Conservation (phyloP, 2,329 filamentous ascomycete species). For the Simplicillium aogashimaense region DNA sequence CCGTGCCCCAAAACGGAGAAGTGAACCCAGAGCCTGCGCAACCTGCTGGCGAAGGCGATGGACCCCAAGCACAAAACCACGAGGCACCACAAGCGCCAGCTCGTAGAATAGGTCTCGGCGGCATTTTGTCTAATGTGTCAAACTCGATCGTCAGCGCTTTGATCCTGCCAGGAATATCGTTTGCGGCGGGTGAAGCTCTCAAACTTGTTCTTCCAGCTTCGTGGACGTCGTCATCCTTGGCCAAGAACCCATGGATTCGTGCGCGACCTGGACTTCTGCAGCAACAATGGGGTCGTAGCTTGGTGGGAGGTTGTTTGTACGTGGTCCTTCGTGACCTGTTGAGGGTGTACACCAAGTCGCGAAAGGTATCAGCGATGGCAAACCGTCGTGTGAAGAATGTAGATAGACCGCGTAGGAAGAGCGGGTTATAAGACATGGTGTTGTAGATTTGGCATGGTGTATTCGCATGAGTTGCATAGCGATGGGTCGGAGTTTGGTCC, state of each 20-base stretch:
- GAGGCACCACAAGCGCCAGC: constrained; percentile 24
- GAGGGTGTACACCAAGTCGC: constrained; percentile 53
- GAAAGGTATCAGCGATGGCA: constrained; percentile 45
- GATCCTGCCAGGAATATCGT: constrained; percentile 73
- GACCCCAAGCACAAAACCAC: constrained; percentile 11
- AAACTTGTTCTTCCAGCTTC: constrained; percentile 55
- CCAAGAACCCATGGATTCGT: constrained; percentile 13
- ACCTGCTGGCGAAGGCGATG: constrained; percentile 8
- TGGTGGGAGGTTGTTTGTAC: constrained; percentile 82
- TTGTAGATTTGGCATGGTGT: too few relatives aligned
- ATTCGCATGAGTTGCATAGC: too few relatives aligned
- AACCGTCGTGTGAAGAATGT: constrained; percentile 45
- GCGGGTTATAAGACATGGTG: constrained; percentile 6
- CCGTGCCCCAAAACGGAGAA: constrained; percentile 3
- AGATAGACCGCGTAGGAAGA: constrained; percentile 32
- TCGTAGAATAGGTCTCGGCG: constrained; percentile 21
- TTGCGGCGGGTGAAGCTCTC: constrained; percentile 66
- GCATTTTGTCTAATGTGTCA: constrained; percentile 30
- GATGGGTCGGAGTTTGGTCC: too few relatives aligned
- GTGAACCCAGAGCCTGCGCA: not conserved
- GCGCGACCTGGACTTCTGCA: constrained; percentile 59
- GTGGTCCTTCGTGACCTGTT: constrained; percentile 69
- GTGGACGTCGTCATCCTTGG: constrained; percentile 44
- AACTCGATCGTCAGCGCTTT: constrained; percentile 47
- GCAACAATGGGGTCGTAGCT: constrained; percentile 77